Evolutionary conservation across 768 basidiomycete genomes (phyloP).

Genomic region (Lentinus tigrinus): DNA sequence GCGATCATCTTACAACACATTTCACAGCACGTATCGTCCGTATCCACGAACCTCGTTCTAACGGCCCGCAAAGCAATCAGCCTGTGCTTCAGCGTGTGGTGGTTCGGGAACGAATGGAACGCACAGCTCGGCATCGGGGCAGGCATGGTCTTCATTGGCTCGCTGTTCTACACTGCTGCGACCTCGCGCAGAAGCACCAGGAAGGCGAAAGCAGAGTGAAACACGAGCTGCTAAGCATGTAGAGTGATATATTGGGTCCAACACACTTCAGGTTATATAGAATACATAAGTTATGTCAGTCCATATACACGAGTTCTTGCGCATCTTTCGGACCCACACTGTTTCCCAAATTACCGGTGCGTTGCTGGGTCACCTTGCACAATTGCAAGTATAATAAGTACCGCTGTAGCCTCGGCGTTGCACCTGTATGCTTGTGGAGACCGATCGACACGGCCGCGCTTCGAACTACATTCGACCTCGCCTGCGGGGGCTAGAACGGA

Average conservation of each 20-base stretch:
- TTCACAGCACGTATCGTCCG: conserved; percentile 70
- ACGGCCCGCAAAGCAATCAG: conserved; percentile 81
- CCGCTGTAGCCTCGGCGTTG: too few relatives aligned
- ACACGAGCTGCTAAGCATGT: not conserved
- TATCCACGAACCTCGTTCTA: conserved; percentile 78
- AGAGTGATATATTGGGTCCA: not conserved
- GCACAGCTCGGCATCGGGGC: conserved; percentile 63
- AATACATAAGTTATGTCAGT: too few relatives aligned
- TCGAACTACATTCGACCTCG: too few relatives aligned
- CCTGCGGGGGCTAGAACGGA: not conserved
- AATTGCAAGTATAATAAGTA: too few relatives aligned
- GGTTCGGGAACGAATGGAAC: conserved; percentile 77
- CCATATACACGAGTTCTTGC: too few relatives aligned
- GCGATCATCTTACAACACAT: not conserved
- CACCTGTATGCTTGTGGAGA: too few relatives aligned
- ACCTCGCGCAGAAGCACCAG: conserved; percentile 12
- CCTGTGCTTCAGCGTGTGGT: conserved; percentile 81
- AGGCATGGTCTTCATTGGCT: conserved; percentile 70
- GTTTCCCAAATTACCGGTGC: too few relatives aligned
- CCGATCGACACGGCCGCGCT: too few relatives aligned
- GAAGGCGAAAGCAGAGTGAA: not conserved
- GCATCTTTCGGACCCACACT: too few relatives aligned
- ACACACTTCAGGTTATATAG: too few relatives aligned
- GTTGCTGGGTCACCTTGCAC: too few relatives aligned
- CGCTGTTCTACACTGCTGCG: conserved; percentile 48